Conservation (phyloP, 768 basidiomycete species). For the Collybia sordida region DNA sequence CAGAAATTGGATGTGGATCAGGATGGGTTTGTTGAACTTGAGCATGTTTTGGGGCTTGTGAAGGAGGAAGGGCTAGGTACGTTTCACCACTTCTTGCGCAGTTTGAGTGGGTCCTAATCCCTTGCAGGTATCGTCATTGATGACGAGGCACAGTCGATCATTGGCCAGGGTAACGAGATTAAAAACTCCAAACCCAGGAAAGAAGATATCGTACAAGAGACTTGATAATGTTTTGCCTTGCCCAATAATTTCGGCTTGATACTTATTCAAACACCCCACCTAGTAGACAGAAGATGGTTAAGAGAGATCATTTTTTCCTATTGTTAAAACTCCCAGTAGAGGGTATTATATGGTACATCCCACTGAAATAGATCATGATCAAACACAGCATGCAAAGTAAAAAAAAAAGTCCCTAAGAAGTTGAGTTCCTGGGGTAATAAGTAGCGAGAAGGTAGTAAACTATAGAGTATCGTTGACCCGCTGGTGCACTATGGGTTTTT, state of each 20-base stretch:
- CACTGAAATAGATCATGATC: slow-evolving; percentile 14
- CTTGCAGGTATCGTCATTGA: slow-evolving; percentile 75
- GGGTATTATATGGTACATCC: slow-evolving; percentile 23
- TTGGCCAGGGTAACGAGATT: slow-evolving; percentile 82
- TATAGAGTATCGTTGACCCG: not conserved
- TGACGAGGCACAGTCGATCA: slow-evolving; percentile 78
- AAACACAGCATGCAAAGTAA: slow-evolving; percentile 5
- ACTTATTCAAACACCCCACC: slow-evolving; percentile 1
- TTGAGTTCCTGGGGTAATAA: not conserved
- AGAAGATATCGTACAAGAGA: slow-evolving; percentile 91
- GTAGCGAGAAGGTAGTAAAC: too few relatives aligned
- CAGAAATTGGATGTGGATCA: slow-evolving; percentile 95
- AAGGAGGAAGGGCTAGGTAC: slow-evolving; percentile 83
- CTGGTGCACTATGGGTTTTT: slow-evolving; percentile 4
- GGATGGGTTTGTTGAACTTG: slow-evolving; percentile 93
- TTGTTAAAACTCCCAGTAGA: slow-evolving; percentile 3
- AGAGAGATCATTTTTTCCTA: not conserved
- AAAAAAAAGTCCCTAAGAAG: slow-evolving; percentile 2
- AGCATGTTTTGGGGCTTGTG: slow-evolving; percentile 89
- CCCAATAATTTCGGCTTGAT: too few relatives aligned
- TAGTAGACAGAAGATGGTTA: slow-evolving; percentile 5
- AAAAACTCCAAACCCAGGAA: slow-evolving; percentile 83
- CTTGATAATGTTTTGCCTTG: too few relatives aligned
- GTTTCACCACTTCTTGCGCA: slow-evolving; percentile 11
- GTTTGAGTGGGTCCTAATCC: slow-evolving; percentile 5